Evolutionary conservation across 345 rosid species (phyloP), one percentile per base, ranked within the genome.

Genomic region (Ceriops tagal): DNA sequence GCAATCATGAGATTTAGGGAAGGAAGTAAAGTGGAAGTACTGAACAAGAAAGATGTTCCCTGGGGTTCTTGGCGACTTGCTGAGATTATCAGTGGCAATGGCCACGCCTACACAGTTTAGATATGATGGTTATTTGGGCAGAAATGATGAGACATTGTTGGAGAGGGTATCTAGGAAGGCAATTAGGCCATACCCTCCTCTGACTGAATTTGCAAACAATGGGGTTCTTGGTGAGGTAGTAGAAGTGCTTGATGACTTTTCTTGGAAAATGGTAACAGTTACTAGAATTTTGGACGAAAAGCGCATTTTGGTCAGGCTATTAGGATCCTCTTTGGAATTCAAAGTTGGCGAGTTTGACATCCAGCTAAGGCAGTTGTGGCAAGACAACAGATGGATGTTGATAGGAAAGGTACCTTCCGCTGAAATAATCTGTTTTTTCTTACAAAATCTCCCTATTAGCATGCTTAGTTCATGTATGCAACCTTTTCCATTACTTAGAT

Each of bases 241-340:
- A 2, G 97, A 92, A 85, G 90, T 89, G 64, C 81, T 80, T 58
- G 73, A 85, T 37, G 72, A 69, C 68, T 78, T 78, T 71, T 84
- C 85, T n/a, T 92, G 97, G 97, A 89, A 84, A 81, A 84, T 85
- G 85, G 97, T 89, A 35, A 85, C 79, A 15, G 79, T 92, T 55
- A 80, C 78, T 2, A 77, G 79, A 70, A 75, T 84, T 68, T 77
- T 87, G 79, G 80, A 76, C 35, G 77, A 73, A 60, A 77, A 73
- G 24, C 70, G 74, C 65, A 71, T 76, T 69, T 72, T 84, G 86
- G 85, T 87, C 34, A 85, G 92, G 75, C 73, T 88, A 52, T 73
- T 87, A 58, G 93, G 96, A 49, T 88, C 90, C 32, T 85, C 88
- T 55, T 39, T 81, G 62, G 84, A 88, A 73, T 67, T 89, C 68